Evolutionary conservation across 345 rosid species (phyloP), one percentile per base, ranked within the genome.

Genomic region (Euphorbia lathyris): DNA sequence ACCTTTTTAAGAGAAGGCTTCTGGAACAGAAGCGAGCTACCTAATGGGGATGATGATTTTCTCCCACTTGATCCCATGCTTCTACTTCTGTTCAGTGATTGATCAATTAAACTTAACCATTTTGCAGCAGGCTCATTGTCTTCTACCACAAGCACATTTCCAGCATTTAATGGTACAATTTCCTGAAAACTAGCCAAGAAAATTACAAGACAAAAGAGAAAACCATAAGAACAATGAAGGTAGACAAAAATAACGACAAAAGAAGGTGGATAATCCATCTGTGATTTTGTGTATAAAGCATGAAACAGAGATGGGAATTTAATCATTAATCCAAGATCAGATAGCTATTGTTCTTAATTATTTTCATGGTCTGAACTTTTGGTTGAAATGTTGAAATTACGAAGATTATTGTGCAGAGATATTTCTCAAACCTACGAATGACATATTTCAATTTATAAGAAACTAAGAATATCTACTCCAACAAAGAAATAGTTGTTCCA

Each of bases 151-250:
- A 95, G 93, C 30, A 95, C 97, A 66, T 95, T 92, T 68, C 99
- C 99, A 56, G 99, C 99, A 79, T 92, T 95, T 76, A 95, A 71
- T 10, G 99, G 99, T 68, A 95, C 99, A 59, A 90, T 92, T 86
- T 95, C 99, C 84, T 95, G 99, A 84, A 95, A 95, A 68, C 99
- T 95, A 76, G 51, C 26, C 32, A n/a, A n/a, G 12, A 58, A 17
- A 53, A 16, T 32, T 57, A 30, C 4, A 63, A 27, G 73, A 40
- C 5, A 51, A 40, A 36, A 64, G 57, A 47, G 11, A 55, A 58
- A 32, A 45, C 13, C 14, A 30, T 29, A 40, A 19, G 13, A 27
- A 32, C 68, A 11, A 7, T 14, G 57, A 20, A 45, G 17, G 19
- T 20, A 30, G 23, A 42, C 38, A 5, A 11, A 23, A 5, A 71